Evolutionary conservation across 208 protist genomes (phyloP).

Genomic region (Trypanosoma theileri): DNA sequence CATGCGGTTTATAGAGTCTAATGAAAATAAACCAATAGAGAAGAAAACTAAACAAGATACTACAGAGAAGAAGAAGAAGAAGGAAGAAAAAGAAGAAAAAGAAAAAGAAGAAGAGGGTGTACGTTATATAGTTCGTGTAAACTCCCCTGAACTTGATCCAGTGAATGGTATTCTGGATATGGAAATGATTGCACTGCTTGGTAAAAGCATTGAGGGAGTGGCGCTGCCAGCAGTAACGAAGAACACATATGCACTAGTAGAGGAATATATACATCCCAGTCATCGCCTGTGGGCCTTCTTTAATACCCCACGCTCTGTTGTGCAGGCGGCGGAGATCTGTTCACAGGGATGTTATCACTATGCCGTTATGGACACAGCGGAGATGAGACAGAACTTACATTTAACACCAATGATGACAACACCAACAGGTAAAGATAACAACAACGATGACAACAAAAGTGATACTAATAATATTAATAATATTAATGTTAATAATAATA

Average conservation of each 20-base stretch:
- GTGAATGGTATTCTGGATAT: constrained; percentile 81
- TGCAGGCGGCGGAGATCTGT: constrained; percentile 71
- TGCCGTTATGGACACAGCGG: constrained; percentile 73
- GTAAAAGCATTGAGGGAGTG: constrained; percentile 68
- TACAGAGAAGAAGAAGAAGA: constrained; percentile 7
- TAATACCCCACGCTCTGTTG: constrained; percentile 66
- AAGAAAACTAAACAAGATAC: not conserved
- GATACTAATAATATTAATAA: too few relatives aligned
- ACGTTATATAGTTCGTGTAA: constrained; percentile 74
- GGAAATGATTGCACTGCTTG: constrained; percentile 69
- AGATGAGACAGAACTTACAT: constrained; percentile 54
- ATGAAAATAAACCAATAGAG: constrained; percentile 1
- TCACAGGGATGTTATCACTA: constrained; percentile 54
- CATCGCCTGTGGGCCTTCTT: constrained; percentile 86
- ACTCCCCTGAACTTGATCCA: constrained; percentile 70
- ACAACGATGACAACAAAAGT: not conserved
- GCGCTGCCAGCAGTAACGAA: constrained; percentile 65
- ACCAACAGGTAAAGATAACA: not conserved
- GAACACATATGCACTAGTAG: constrained; percentile 47
- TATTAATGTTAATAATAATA: too few relatives aligned
- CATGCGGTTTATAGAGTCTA: constrained; percentile 47
- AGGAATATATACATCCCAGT: constrained; percentile 68
- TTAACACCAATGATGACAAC: constrained; percentile 24
- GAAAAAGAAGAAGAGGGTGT: not conserved
- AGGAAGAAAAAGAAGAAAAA: not conserved